Percentiles rank a stretch among this genome's conserved stretches.
Conservation (phyloP, 306 rosid species). For the Glycine tomentella region DNA sequence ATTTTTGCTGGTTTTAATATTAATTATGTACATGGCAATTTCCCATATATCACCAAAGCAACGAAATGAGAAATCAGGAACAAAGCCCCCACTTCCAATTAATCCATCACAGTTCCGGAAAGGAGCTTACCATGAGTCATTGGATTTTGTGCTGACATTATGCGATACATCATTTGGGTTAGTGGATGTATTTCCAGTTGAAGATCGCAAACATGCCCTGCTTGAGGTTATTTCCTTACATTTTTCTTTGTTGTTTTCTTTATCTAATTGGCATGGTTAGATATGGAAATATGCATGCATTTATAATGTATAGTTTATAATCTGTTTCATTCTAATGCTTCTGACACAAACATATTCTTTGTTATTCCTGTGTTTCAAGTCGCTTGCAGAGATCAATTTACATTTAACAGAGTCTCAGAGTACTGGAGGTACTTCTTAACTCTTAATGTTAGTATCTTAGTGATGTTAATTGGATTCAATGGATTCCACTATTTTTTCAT, state of each 20-base stretch:
- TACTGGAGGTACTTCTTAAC: constrained; percentile 77
- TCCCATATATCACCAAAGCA: constrained; percentile 27
- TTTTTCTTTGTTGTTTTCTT: constrained; percentile 45
- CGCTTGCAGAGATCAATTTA: constrained; percentile 84
- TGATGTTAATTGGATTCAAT: constrained; percentile 36
- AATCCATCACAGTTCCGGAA: constrained; percentile 71
- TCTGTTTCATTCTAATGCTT: constrained; percentile 28
- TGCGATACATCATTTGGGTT: constrained; percentile 93
- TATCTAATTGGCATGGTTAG: constrained; percentile 32
- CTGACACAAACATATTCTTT: constrained; percentile 46
- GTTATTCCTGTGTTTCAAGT: constrained; percentile 59
- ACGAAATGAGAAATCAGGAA: constrained; percentile 64
- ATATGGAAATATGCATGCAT: constrained; percentile 18
- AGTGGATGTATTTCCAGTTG: constrained; percentile 94
- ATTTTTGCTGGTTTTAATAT: constrained; percentile 30
- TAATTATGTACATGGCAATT: constrained; percentile 3
- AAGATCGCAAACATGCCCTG: constrained; percentile 90
- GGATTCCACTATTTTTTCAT: constrained; percentile 34
- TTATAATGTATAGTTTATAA: background rate
- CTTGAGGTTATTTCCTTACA: constrained; percentile 70
- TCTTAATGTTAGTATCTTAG: constrained; percentile 27
- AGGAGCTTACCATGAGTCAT: constrained; percentile 87
- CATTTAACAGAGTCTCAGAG: constrained; percentile 72
- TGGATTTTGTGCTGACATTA: constrained; percentile 87
- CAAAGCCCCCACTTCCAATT: constrained; percentile 88